Conservation (phyloP, 1,139 yeast species). For the Geotrichum carabidarum region DNA sequence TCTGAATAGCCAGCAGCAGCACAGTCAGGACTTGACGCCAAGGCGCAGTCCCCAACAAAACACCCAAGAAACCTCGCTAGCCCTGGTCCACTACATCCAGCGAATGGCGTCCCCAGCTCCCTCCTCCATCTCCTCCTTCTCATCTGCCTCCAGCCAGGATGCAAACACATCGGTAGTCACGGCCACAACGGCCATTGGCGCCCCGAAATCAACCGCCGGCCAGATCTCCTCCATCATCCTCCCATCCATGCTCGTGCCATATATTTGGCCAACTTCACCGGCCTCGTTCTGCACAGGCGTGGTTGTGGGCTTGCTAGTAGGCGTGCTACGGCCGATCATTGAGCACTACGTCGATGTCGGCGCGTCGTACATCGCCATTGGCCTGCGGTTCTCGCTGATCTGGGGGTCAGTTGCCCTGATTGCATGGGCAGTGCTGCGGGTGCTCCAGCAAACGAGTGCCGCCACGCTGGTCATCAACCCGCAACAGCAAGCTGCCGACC, state of each 20-base stretch:
- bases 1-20: background rate
- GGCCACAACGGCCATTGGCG: conserved; percentile 16
- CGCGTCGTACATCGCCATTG: conserved; percentile 24
- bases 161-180: conserved; percentile 6
- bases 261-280: conserved; percentile 28
- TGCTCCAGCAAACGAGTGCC: conserved; percentile 20
- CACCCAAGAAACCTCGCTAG: background rate
- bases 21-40: background rate
- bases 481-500: background rate
- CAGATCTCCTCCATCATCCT: conserved; percentile 19
- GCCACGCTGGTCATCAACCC: conserved; percentile 17
- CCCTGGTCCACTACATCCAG: conserved; percentile 3
- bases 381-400: conserved; percentile 24
- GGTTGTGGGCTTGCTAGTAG: conserved; percentile 26
- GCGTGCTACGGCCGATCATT: conserved; percentile 26
- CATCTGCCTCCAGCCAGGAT: background rate
- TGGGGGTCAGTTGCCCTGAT: conserved; percentile 28
- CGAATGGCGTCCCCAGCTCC: conserved; percentile 9
- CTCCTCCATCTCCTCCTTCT: conserved; percentile 3
- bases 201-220: conserved; percentile 10
- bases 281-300: conserved; percentile 30
- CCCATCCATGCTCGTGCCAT: conserved; percentile 23
- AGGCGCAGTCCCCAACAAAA: background rate
- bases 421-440: conserved; percentile 24
- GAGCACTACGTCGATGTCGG: conserved; percentile 30